Evolutionary conservation across 495 filamentous ascomycete genomes (phyloP).

Genomic region (Apiosordaria backusii): DNA sequence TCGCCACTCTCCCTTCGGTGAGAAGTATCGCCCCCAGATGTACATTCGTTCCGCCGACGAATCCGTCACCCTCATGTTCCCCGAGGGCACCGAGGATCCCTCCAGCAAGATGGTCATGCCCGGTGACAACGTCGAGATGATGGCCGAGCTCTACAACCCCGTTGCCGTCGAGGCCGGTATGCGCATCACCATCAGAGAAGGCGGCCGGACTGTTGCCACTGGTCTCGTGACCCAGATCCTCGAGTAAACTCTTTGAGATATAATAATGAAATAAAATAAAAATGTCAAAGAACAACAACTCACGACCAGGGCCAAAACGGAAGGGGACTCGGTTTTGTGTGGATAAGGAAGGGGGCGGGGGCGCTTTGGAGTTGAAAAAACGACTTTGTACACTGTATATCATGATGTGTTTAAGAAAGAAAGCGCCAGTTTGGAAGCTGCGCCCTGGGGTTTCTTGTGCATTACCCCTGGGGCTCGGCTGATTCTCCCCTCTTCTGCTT

Average conservation of each 20-base stretch:
- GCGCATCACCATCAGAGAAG: constrained; percentile 95
- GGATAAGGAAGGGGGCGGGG: not conserved
- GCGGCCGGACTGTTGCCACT: constrained; percentile 88
- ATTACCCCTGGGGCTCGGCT: constrained; percentile 17
- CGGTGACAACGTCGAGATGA: constrained; percentile 98
- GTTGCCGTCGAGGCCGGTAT: constrained; percentile 83
- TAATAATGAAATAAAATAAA: constrained; percentile 7
- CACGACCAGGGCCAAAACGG: not conserved
- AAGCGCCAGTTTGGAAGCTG: constrained; percentile 11
- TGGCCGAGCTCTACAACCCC: constrained; percentile 72
- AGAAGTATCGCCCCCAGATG: constrained; percentile 94
- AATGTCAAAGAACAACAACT: constrained; percentile 5
- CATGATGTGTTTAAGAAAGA: constrained; percentile 23
- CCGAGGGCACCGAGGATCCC: constrained; percentile 66
- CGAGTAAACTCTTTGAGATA: constrained; percentile 43
- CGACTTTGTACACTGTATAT: constrained; percentile 20
- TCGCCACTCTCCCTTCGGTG: constrained; percentile 85
- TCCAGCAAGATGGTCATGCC: constrained; percentile 80
- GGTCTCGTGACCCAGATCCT: constrained; percentile 85
- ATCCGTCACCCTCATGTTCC: constrained; percentile 74
- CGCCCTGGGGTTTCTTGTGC: constrained; percentile 14
- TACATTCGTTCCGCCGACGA: constrained; percentile 95
- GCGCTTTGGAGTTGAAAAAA: constrained; percentile 20
- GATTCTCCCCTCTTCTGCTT: constrained; percentile 34
- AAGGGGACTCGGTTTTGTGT: constrained; percentile 5